A percentile compares a stretch with the other conserved stretches of the same genome.
phyloP scores from a whole-genome alignment of 1,284 basidiomycete species.

The Ganoderma sp. region DNA sequence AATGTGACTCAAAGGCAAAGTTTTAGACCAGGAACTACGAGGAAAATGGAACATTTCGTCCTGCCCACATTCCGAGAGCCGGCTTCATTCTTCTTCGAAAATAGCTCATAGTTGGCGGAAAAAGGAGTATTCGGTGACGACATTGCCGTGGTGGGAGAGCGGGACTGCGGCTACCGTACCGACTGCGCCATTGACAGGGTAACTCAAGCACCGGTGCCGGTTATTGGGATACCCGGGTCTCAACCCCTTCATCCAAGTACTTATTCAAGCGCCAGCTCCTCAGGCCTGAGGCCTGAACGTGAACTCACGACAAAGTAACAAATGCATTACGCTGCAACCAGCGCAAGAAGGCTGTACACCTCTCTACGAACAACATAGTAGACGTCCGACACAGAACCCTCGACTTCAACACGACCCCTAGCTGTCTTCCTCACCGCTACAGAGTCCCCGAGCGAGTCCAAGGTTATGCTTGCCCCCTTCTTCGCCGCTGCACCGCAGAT shows the following conservation, averaged over 20 bases:
- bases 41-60: too few species aligned
- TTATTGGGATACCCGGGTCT: neutral
- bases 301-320: conserved; percentile 13
- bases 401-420: conserved; percentile 83
- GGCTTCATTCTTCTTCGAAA: neutral
- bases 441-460: conserved; percentile 66
- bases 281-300: conserved; percentile 4
- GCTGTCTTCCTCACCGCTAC: conserved; percentile 90
- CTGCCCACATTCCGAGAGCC: neutral
- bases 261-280: too few species aligned
- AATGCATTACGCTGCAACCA: conserved; percentile 67
- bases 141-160: neutral
- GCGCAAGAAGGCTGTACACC: conserved; percentile 88
- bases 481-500: conserved; percentile 80
- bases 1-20: too few species aligned
- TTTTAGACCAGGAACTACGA: too few species aligned
- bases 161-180: too few species aligned
- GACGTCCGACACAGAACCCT: conserved; percentile 86
- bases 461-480: conserved; percentile 44
- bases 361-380: conserved; percentile 88
- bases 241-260: neutral
- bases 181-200: too few species aligned
- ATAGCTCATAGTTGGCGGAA: neutral
- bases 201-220: neutral
- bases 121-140: neutral